Conservation (phyloP, 345 rosid species). For the Nephelium lappaceum region DNA sequence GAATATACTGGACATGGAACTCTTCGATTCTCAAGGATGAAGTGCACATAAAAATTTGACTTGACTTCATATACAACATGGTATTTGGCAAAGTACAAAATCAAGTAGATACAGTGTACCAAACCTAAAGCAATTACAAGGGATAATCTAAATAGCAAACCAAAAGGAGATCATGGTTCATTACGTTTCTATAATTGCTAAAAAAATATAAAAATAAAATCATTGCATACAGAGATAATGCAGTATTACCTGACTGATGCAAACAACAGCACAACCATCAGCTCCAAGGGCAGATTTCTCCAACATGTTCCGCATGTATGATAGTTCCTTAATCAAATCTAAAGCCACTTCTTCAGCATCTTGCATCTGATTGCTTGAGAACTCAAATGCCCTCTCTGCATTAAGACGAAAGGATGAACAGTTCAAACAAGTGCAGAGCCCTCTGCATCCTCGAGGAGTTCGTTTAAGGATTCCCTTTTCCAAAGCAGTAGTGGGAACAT, state of each 20-base stretch:
- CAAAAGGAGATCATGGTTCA: neutral
- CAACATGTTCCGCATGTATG: slow-evolving; percentile 44
- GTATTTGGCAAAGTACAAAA: neutral
- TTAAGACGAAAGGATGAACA: slow-evolving; percentile 72
- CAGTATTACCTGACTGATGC: slow-evolving; percentile 42
- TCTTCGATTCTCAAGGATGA: neutral
- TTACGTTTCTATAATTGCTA: neutral
- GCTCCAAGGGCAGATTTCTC: slow-evolving; percentile 42
- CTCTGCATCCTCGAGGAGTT: slow-evolving; percentile 67
- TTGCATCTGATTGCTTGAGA: slow-evolving; percentile 75
- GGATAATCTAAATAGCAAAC: neutral
- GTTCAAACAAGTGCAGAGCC: slow-evolving; percentile 67
- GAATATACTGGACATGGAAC: neutral
- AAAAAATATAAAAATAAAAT: neutral
- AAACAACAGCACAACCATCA: slow-evolving; percentile 22
- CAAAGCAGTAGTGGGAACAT: slow-evolving; percentile 31
- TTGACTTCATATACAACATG: neutral
- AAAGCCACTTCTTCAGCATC: slow-evolving; percentile 68
- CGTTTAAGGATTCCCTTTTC: slow-evolving; percentile 64
- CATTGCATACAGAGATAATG: slow-evolving; percentile 2
- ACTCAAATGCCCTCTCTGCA: slow-evolving; percentile 74
- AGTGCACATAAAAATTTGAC: neutral
- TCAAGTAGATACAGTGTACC: neutral
- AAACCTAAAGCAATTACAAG: neutral
- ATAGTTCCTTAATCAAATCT: slow-evolving; percentile 59